phyloP scores from a whole-genome alignment of 169 alveolate genomes.

The Plasmodium ovale region DNA sequence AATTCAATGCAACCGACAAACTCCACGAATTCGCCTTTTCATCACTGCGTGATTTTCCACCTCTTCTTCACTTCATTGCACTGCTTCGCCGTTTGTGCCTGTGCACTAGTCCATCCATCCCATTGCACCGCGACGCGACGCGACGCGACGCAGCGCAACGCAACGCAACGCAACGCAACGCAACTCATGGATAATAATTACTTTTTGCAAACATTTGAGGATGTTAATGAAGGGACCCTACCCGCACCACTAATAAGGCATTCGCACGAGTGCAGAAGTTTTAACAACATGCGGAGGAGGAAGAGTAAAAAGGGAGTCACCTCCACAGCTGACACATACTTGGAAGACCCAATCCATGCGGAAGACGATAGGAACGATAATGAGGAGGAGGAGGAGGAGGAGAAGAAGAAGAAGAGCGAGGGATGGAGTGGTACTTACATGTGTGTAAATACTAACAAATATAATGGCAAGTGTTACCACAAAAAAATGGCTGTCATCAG shows the following conservation, averaged over 20 bases:
- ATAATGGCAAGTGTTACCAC: slow-evolving; percentile 55
- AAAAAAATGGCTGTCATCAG: slow-evolving; percentile 32
- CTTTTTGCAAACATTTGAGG: slow-evolving; percentile 46
- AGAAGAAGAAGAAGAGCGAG: neutral
- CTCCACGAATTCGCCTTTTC: no score
- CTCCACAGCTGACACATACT: neutral
- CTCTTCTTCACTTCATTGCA: no score
- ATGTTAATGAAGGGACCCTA: slow-evolving; percentile 29
- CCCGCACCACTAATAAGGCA: slow-evolving; percentile 64
- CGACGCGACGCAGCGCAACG: no score
- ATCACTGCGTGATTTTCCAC: no score
- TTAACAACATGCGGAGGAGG: slow-evolving; percentile 7
- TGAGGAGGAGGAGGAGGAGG: neutral
- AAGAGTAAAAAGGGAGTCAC: neutral
- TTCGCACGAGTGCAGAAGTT: slow-evolving; percentile 37
- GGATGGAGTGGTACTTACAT: neutral
- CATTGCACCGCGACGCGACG: no score
- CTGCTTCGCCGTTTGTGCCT: no score
- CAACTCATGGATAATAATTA: slow-evolving; percentile 31
- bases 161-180: no score
- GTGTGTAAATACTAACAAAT: slow-evolving; percentile 50
- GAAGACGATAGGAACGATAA: neutral
- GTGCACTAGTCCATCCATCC: no score
- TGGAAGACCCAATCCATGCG: neutral
- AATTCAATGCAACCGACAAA: no score